Base-by-base conservation (phyloP, 2,329 filamentous ascomycete species). In the Aspergillus novoparasiticus region DNA sequence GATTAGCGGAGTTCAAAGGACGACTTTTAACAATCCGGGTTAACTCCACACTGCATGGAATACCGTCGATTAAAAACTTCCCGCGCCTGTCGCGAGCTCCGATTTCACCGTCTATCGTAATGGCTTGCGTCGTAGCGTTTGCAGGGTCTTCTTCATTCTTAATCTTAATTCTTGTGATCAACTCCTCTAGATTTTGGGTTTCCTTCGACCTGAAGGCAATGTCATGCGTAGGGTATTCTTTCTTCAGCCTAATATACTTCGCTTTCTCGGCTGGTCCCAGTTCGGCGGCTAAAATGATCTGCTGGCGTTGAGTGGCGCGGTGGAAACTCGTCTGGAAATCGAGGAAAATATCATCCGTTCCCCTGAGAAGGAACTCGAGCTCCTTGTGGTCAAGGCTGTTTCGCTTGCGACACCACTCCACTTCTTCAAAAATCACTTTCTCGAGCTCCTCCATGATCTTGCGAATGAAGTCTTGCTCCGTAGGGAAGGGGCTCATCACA, bases 311-410 rank as follows among this genome's bases (percentile, higher is more conserved):
- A 9, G 79, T 80, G 1, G 79, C 78, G 5, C 75, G 69, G 41
- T 80, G 75, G 66, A 83, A 82, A 43, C 76, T 76, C 5, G 78
- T 73, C 39, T 78, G 56, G 30, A 79, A 77, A 0, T 77, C 69
- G 2, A 82, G 70, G n/a, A 74, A 76, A 1, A 77, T 60, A 0
- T 67, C 23, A 2, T 75, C 71, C 1, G 68, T 73, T 1, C 78
- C 80, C 43, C 79, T 45, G 6, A 62, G 19, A 21, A 64, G 12
- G 16, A 64, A 64, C 23, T 21, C n/a, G 21, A 41, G 2, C 23
- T 39, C 9, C 11, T 48, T 10, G 5, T 16, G 14, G 3, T 5
- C 26, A 1, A 4, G 23, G 2, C 14, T 41, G 51, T 64, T 64
- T 23, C 63, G 43, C 1, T n/a, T 3, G 1, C 60, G 43, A 30